Base-by-base conservation (phyloP, 1,284 basidiomycete genomes). In the Heterobasidion occidentale region DNA sequence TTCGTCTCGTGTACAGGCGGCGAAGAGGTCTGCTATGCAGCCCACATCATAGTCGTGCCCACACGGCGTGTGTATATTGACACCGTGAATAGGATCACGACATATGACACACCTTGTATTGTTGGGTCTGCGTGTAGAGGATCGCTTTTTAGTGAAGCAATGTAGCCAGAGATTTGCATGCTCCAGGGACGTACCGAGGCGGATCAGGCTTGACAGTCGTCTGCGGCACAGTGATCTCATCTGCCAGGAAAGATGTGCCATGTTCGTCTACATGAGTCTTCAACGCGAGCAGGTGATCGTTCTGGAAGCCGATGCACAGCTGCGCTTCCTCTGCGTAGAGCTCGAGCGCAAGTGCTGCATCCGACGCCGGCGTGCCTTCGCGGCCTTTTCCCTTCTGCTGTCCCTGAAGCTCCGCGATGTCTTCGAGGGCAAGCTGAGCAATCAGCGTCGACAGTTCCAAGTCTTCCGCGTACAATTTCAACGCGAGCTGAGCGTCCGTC, bases 1-100 rank as follows among this genome's bases (percentile, higher is more conserved):
- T 58, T 77, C 74, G 53, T 77, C 76, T 14, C 64, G 65, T 0
- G 70, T 71, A 0, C 74, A 67, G 2, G 68, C 63, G 35, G 70
- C 61, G 59, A 76, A 71, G 45, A 78, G 70, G 27, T 70, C 63
- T 2, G 69, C 64, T 17, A 74, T 48, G 59, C 77, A 79, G 4
- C 42, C 61, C 14, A 62, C 62, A 56, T 73, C 72, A 58, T 77
- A 77, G 53, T 67, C 64, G 57, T 77, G 71, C 15, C 70, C 68
- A 54, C 75, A 77, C 1, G 73, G 71, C 1, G 69, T 70, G 14
- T 62, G 65, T 14, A 73, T 53, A 57, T 70, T 66, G 1, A 54
- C 56, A 19, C 67, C 68, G 33, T 46, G 49, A 48, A 75, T 74
- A 0, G 63, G 58, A 33, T 72, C 67, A 47, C 64, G 64, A 54